Conservation (phyloP, 2,329 filamentous ascomycete genomes). For the Fonsecaea pedrosoi region DNA sequence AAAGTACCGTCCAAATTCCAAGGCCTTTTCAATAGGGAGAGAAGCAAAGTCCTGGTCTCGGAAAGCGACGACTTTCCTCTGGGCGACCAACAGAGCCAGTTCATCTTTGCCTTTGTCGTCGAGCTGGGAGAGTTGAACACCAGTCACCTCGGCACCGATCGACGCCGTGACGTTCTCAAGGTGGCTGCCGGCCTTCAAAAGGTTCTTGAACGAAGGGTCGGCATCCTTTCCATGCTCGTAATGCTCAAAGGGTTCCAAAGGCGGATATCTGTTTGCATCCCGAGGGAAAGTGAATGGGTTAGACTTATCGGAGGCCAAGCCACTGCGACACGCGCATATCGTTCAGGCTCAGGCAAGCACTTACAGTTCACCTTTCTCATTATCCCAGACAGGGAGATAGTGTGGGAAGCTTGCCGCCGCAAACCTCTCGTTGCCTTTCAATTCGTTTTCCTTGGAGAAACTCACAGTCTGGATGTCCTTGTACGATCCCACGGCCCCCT, state of each 20-base stretch:
- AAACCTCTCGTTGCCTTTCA: conserved; percentile 61
- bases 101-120: conserved; percentile 44
- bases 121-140: conserved; percentile 44
- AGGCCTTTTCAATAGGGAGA: conserved; percentile 39
- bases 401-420: conserved; percentile 69
- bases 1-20: conserved; percentile 71
- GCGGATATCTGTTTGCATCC: conserved; percentile 58
- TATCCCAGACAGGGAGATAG: conserved; percentile 76
- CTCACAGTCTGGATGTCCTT: conserved; percentile 34
- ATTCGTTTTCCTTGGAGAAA: conserved; percentile 57
- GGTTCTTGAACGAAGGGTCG: conserved; percentile 71
- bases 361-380: conserved; percentile 51
- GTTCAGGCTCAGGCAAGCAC: conserved; percentile 22
- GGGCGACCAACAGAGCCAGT: conserved; percentile 46
- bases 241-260: conserved; percentile 73
- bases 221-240: conserved; percentile 78
- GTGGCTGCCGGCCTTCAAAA: conserved; percentile 57
- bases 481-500: conserved; percentile 33
- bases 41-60: conserved; percentile 49
- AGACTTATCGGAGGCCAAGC: conserved; percentile 2
- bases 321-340: neutral
- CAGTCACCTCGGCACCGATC: conserved; percentile 47
- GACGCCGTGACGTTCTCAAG: conserved; percentile 44
- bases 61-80: conserved; percentile 46
- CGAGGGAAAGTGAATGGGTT: neutral